These are phyloP conservation scores for Tuber umbilicatum DNA, from an alignment of 495 filamentous ascomycete species.

Conservation along the genomic window DNA sequence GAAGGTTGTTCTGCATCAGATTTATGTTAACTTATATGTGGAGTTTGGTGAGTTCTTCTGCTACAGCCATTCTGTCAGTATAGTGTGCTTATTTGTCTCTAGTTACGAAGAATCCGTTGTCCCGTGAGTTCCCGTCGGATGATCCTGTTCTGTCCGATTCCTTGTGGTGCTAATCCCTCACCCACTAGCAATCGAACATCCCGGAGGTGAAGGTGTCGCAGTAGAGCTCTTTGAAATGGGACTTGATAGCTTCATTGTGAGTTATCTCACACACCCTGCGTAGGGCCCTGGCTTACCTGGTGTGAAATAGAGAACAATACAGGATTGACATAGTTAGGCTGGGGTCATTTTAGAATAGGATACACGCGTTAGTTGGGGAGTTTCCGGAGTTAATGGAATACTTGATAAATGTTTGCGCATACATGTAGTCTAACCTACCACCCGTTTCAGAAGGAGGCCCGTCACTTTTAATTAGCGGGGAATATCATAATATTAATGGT, in stretches of 20 bases:
- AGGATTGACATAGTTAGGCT: slow-evolving; percentile 21
- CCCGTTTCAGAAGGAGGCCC: neutral
- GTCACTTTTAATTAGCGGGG: neutral
- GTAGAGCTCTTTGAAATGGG: slow-evolving; percentile 93
- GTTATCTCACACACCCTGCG: neutral
- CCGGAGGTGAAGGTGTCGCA: slow-evolving; percentile 76
- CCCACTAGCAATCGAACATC: slow-evolving; percentile 63
- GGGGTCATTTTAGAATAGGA: slow-evolving; percentile 8
- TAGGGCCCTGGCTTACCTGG: slow-evolving; percentile 8
- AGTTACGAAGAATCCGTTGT: slow-evolving; percentile 94
- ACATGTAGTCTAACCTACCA: neutral
- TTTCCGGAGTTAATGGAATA: neutral
- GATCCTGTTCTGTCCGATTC: neutral
- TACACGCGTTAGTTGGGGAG: neutral
- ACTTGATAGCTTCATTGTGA: slow-evolving; percentile 52
- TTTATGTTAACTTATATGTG: slow-evolving; percentile 95
- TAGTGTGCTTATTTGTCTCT: slow-evolving; percentile 8
- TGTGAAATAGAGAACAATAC: slow-evolving; percentile 22
- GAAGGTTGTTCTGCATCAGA: slow-evolving; percentile 89
- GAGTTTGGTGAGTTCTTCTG: slow-evolving; percentile 65
- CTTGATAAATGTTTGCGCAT: neutral
- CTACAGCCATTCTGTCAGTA: neutral
- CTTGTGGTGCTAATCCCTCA: slow-evolving; percentile 15
- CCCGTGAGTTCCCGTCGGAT: slow-evolving; percentile 45
- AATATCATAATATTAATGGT: too few species aligned